Base-by-base conservation (phyloP, 495 filamentous ascomycete species). In the Talaromyces borbonicus region DNA sequence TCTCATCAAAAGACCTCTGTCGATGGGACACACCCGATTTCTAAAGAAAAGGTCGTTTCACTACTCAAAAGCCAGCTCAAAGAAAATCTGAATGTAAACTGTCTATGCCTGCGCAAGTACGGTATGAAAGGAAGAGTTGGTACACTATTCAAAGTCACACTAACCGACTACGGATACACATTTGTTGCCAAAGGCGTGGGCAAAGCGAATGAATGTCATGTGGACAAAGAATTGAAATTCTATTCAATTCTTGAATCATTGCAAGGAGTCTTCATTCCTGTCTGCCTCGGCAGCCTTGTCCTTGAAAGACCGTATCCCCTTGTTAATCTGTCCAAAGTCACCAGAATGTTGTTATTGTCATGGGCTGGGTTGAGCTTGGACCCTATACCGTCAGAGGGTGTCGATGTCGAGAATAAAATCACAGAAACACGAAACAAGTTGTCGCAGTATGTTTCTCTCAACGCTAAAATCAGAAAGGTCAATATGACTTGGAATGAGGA, bases 401-500 rank as follows among this genome's bases (percentile, higher is more conserved):
- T 37, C 11, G 33, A 37, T 18, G 22, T 37, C 33, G 11, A 37
- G 33, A 37, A 37, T 18, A 18, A 37, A 18, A 37, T 11, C 5
- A 18, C 18, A 14, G 22, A 37, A 19, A 37, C 33, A 37, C 33
- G 18, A 37, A 14, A 37, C 15, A 37, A 3, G 11, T 37, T 37
- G n/a, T 7, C 33, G 18, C 33, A 37, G 33, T 37, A 14, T 37
- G 11, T 36, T 20, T 35, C 29, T 12, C 31, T 32, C 43, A 61
- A 25, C 63, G 57, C 62, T 4, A 57, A 59, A 40, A 67, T 52
- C 46, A n/a, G n/a, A n/a, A n/a, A n/a, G n/a, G n/a, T n/a, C n/a
- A n/a, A n/a, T n/a, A n/a, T n/a, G n/a, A n/a, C n/a, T n/a, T n/a
- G n/a, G n/a, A n/a, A n/a, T n/a, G n/a, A n/a, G n/a, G n/a, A n/a